A percentile compares a stretch with the other conserved stretches of the same genome.
Conservation (phyloP, 441 rosid species). For the Theobroma grandiflorum region DNA sequence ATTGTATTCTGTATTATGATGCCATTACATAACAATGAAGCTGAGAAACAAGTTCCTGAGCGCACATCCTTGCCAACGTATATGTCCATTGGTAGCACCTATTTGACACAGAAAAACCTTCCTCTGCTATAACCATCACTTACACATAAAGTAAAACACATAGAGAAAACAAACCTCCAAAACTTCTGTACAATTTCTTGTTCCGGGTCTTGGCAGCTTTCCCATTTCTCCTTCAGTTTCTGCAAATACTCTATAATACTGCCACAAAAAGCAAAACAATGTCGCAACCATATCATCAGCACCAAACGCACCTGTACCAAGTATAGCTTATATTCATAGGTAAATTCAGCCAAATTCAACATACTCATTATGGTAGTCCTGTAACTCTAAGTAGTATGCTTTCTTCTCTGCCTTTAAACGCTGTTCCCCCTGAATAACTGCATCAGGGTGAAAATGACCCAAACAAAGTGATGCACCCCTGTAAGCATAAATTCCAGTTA, state of each 20-base stretch:
- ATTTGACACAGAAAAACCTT: slow-evolving; percentile 9
- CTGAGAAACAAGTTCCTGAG: slow-evolving; percentile 6
- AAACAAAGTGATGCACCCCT: slow-evolving; percentile 86
- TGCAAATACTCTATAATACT: slow-evolving; percentile 79
- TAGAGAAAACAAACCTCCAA: slow-evolving; percentile 61
- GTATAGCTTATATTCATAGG: neutral
- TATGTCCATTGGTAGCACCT: neutral
- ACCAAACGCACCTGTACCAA: slow-evolving; percentile 19
- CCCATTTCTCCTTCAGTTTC: slow-evolving; percentile 80
- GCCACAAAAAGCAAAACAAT: slow-evolving; percentile 48
- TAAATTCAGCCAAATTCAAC: slow-evolving; percentile 32
- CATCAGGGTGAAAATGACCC: slow-evolving; percentile 88
- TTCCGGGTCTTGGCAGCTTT: slow-evolving; percentile 74
- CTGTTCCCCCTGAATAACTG: slow-evolving; percentile 58
- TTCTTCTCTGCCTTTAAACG: slow-evolving; percentile 57
- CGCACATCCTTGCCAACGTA: neutral
- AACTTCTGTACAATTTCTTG: slow-evolving; percentile 61
- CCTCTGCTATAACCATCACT: slow-evolving; percentile 22
- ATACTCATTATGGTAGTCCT: slow-evolving; percentile 85
- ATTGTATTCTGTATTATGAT: neutral
- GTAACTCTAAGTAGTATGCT: slow-evolving; percentile 65
- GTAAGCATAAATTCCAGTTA: slow-evolving; percentile 51
- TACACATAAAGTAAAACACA: slow-evolving; percentile 19
- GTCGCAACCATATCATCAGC: slow-evolving; percentile 28
- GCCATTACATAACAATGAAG: neutral